Evolutionary conservation across 1,284 basidiomycete species (phyloP).

Genomic region (Peniophora sp.): DNA sequence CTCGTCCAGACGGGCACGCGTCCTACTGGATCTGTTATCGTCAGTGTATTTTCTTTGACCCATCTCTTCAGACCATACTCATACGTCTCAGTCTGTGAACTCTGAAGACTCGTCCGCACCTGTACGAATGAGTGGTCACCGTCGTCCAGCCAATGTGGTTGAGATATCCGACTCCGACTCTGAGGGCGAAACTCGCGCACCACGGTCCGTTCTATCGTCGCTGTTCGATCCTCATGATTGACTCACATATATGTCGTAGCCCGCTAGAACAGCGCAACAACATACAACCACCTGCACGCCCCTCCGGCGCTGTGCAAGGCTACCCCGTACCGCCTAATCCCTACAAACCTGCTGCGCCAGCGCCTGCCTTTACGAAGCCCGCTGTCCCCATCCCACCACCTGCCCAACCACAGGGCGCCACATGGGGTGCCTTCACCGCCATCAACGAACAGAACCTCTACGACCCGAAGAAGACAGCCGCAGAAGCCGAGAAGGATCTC

Average conservation of each 20-base stretch:
- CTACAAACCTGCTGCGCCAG: conserved; percentile 4
- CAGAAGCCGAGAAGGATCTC: conserved; percentile 49
- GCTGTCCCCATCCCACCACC: not conserved
- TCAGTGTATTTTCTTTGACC: not conserved
- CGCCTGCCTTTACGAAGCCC: not conserved
- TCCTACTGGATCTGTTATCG: not conserved
- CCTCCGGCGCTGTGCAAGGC: conserved; percentile 7
- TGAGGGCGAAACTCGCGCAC: conserved; percentile 10
- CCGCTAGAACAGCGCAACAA: not conserved
- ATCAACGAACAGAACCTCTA: conserved; percentile 23
- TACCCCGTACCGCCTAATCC: conserved; percentile 14
- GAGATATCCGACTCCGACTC: conserved; percentile 10
- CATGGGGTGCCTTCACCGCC: conserved; percentile 22
- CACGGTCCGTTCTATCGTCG: not conserved
- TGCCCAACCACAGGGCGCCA: conserved; percentile 6
- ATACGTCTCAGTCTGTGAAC: not conserved
- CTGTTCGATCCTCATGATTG: not conserved
- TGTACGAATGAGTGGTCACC: not conserved
- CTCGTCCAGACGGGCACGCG: not conserved
- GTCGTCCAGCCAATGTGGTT: not conserved
- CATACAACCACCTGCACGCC: not conserved
- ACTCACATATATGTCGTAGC: not conserved
- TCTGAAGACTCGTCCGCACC: not conserved
- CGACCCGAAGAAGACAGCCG: conserved; percentile 30
- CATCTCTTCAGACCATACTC: not conserved